Evolutionary conservation across 2,329 filamentous ascomycete genomes (phyloP), one percentile per base, ranked within the genome.

Genomic region (Tolypocladium paradoxum): DNA sequence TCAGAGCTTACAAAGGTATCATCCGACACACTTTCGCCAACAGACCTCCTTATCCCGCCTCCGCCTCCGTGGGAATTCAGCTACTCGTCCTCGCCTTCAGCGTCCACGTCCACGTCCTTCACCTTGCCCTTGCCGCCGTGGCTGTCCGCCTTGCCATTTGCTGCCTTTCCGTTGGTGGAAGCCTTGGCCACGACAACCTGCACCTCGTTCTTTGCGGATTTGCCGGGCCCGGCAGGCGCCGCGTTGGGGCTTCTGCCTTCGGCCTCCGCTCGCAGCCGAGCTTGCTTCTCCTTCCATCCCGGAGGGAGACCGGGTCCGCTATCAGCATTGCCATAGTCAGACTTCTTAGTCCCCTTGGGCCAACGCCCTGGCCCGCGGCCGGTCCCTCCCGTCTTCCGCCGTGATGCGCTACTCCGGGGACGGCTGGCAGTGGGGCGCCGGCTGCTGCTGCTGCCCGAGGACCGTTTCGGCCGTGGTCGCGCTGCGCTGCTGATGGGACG

Each of bases 311-410:
- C 82, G 2, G 82, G 82, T 1, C 82, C 82, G 59, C 82, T 84
- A 35, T 81, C 79, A 0, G 82, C 82, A 56, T 84, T 84, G 0
- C 82, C 82, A 53, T 85, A 85, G 61, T 85, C 82, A 38, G 78
- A 78, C 64, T 85, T 85, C 66, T 84, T 85, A 0, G 82, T 84
- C 6, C 82, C 82, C 63, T 85, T 85, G 0, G 82, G 82, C 81
- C 81, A 85, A 43, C 82, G 75, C 0, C 82, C 82, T 1, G 82
- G 82, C 0, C 82, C 82, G 50, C 82, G 76, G 2, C 82, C 82
- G 1, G 82, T 85, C 4, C 82, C 82, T 2, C 82, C 81, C 6
- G 76, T 72, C 65, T 80, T 83, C 46, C 79, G 73, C 50, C 78
- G 75, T 16, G 72, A 65, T 55, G 64, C 68, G 49, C 64, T 69